A percentile compares a stretch with the other conserved stretches of the same genome.
Evolutionary conservation across 352 stramenopile genomes (phyloP).

Genomic region (Thalassiosira mediterranea): DNA sequence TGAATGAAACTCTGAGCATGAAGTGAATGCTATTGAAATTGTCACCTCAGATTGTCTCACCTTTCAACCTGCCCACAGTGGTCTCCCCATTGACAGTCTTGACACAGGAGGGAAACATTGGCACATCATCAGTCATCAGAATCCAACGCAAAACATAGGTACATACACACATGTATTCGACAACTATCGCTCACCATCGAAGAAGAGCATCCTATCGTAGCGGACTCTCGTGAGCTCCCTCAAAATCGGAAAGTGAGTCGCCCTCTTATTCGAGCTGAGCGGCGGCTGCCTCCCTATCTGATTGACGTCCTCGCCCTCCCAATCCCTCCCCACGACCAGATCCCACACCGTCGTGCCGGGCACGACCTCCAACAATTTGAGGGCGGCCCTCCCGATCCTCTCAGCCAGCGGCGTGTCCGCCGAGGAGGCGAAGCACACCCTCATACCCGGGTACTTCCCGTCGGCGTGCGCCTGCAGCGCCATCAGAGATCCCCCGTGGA

Average conservation of each 20-base stretch:
- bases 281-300: constrained; percentile 84
- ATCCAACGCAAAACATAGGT: too few relatives aligned
- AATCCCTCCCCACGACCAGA: constrained; percentile 74
- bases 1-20: too few relatives aligned
- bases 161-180: too few relatives aligned
- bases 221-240: constrained; percentile 88
- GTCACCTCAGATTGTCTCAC: too few relatives aligned
- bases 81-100: constrained; percentile 86
- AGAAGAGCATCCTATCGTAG: constrained; percentile 96
- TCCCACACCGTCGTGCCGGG: constrained; percentile 78
- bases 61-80: constrained; percentile 84
- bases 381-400: constrained; percentile 64
- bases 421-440: constrained; percentile 81
- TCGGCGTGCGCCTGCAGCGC: constrained; percentile 82
- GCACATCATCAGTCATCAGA: not conserved
- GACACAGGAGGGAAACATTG: not conserved
- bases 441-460: constrained; percentile 79
- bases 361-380: constrained; percentile 81
- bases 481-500: constrained; percentile 81
- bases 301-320: constrained; percentile 77
- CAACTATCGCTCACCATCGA: constrained; percentile 85
- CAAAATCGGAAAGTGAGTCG: constrained; percentile 91
- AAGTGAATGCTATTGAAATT: too few relatives aligned
- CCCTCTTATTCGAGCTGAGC: constrained; percentile 80
- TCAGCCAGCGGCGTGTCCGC: constrained; percentile 82